Evolutionary conservation across 352 stramenopile genomes (phyloP).

Genomic region (Lagenidium giganteum): DNA sequence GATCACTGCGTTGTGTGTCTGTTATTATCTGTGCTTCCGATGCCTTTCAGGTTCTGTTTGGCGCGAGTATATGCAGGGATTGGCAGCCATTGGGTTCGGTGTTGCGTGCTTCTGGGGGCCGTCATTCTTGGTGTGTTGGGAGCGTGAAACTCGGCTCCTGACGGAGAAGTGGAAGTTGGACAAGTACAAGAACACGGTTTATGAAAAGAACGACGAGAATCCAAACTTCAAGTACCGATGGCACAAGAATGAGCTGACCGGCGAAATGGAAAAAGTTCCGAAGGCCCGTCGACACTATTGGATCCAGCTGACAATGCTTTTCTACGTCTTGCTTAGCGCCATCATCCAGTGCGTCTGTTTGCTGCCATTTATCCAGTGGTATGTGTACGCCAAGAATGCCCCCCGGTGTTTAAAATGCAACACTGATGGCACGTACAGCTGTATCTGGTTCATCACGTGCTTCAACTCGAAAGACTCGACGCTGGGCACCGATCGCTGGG

Average conservation of each 20-base stretch:
- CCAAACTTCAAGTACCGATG: constrained; percentile 69
- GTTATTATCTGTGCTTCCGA: constrained; percentile 63
- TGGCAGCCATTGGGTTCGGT: constrained; percentile 45
- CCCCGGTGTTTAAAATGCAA: constrained; percentile 49
- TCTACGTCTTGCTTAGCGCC: constrained; percentile 53
- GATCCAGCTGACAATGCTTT: constrained; percentile 73
- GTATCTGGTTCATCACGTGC: constrained; percentile 69
- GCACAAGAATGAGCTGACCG: constrained; percentile 64
- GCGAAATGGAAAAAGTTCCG: constrained; percentile 75
- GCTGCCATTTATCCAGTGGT: constrained; percentile 79
- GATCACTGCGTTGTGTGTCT: constrained; percentile 34
- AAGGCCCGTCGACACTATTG: constrained; percentile 67
- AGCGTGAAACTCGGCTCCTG: constrained; percentile 59
- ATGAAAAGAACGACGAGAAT: constrained; percentile 73
- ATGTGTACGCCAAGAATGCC: constrained; percentile 77
- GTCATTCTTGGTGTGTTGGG: constrained; percentile 64
- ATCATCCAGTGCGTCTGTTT: constrained; percentile 66
- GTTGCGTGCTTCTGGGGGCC: constrained; percentile 67
- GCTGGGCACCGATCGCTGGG: constrained; percentile 70
- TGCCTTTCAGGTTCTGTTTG: constrained; percentile 35
- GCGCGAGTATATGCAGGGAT: constrained; percentile 52
- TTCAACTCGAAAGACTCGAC: constrained; percentile 54
- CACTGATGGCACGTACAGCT: constrained; percentile 39
- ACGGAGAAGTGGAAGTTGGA: constrained; percentile 76
- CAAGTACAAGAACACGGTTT: constrained; percentile 80